phyloP scores from a whole-genome alignment of 768 basidiomycete species.

The Tephrocybe sp. region DNA sequence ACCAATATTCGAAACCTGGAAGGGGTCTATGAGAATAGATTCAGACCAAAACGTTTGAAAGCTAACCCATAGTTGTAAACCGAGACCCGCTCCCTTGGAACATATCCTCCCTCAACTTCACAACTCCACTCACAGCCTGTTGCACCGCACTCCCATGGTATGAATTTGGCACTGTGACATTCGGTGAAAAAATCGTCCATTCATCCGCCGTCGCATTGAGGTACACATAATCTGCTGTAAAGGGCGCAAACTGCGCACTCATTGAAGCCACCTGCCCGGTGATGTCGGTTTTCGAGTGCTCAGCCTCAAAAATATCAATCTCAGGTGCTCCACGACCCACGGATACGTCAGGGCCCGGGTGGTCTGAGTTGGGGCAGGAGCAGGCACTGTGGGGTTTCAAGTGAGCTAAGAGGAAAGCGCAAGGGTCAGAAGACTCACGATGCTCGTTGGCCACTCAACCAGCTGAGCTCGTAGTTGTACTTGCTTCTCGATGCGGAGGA shows the following conservation, averaged over 20 bases:
- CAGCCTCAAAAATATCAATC: constrained; percentile 79
- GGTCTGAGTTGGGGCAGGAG: constrained; percentile 48
- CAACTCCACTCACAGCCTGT: constrained; percentile 1
- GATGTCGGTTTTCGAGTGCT: constrained; percentile 50
- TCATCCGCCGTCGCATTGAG: constrained; percentile 27
- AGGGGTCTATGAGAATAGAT: background rate
- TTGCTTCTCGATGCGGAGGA: constrained; percentile 43
- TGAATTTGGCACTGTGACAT: constrained; percentile 31
- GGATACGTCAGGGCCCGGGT: too few relatives aligned
- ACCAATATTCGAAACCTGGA: constrained; percentile 74
- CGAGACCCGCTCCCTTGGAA: too few relatives aligned
- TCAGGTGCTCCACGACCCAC: constrained; percentile 20
- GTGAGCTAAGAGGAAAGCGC: background rate
- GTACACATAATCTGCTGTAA: constrained; percentile 41
- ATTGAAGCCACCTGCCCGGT: constrained; percentile 66
- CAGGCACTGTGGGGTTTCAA: constrained; percentile 47
- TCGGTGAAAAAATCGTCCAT: constrained; percentile 30
- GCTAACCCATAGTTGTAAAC: too few relatives aligned
- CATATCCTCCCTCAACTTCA: background rate
- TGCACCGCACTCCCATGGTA: constrained; percentile 50
- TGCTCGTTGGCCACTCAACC: constrained; percentile 73
- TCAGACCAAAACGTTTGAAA: background rate
- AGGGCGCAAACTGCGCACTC: constrained; percentile 67
- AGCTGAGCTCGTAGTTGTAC: constrained; percentile 65
- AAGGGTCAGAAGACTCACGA: constrained; percentile 41